Evolutionary conservation across 805 yeast species (phyloP), one percentile per base, ranked within the genome.

Genomic region (Candida ficus): DNA sequence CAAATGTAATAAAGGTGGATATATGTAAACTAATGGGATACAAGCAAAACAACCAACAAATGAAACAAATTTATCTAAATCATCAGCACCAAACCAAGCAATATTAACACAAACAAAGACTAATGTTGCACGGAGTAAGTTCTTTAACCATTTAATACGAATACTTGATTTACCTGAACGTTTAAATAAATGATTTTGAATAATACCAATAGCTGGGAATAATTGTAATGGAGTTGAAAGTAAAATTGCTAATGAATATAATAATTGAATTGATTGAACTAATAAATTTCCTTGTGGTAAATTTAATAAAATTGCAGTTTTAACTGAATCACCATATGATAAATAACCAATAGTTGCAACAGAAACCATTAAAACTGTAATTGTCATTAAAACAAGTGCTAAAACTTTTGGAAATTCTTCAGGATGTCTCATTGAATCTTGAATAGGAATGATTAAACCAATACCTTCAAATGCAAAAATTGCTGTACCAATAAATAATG

Each of bases 381-480:
- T 83, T 3, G 84, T 76, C 5, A 66, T 44, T 25, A 85, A 75
- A 3, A 85, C 93, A 35, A 73, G 57, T 13, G 69, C 68, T 38
- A 85, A 61, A 1, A 84, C 86, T 41, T 67, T 57, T 14, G 91
- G 89, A 55, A 82, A 85, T 46, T 82, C 73, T 45, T 78, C 78
- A 2, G 93, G 93, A 49, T 81, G 63, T 37, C 69, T 73, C 93
- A 85, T 85, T 2, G 93, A 81, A 50, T 84, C 86, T 53, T 84
- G 88, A 39, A 85, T 81, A 0, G 95, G 95, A 19, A 85, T 80
- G 37, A 85, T 81, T 35, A 85, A 66, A 0, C 95, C 93, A 42
- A 85, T 83, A 1, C 95, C 95, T 63, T 85, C 95, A 56, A 83
- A 85, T n/a, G 93, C 88, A 66, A 85, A 85, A 23, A 85, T 84